Evolutionary conservation across 2,329 filamentous ascomycete species (phyloP).

Genomic region (Emmonsia crescens): DNA sequence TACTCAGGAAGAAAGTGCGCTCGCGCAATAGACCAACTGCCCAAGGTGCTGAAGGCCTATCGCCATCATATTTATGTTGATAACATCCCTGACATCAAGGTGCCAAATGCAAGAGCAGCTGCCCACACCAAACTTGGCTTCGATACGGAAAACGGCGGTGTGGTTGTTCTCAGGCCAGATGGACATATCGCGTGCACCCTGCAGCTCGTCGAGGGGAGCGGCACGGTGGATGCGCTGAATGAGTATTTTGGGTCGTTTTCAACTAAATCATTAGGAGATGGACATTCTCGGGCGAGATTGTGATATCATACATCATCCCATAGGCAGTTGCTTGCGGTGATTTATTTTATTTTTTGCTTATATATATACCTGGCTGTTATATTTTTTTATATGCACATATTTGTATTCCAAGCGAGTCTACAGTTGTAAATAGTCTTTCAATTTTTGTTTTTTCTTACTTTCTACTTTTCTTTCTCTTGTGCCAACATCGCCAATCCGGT

Average conservation of each 20-base stretch:
- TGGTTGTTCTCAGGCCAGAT: conserved; percentile 77
- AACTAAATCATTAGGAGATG: conserved; percentile 41
- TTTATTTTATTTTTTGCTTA: background rate
- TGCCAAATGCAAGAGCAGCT: conserved; percentile 58
- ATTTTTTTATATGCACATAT: background rate
- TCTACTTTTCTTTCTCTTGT: background rate
- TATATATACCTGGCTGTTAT: background rate
- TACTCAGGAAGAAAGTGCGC: conserved; percentile 56
- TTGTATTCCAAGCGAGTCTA: background rate
- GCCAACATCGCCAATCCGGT: background rate
- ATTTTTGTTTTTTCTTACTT: background rate
- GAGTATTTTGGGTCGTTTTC: conserved; percentile 68
- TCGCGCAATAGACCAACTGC: conserved; percentile 67
- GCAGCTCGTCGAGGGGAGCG: conserved; percentile 60
- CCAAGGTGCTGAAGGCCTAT: conserved; percentile 61
- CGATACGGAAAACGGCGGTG: conserved; percentile 58
- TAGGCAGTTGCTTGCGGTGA: background rate
- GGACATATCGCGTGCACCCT: conserved; percentile 75
- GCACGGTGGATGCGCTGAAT: conserved; percentile 72
- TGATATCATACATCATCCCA: background rate
- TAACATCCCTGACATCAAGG: conserved; percentile 61
- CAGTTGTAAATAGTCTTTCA: background rate
- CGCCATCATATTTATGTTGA: conserved; percentile 77
- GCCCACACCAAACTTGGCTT: conserved; percentile 84
- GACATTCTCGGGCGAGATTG: background rate